phyloP scores from a whole-genome alignment of 768 basidiomycete genomes.

The Pleurotus sapidus region DNA sequence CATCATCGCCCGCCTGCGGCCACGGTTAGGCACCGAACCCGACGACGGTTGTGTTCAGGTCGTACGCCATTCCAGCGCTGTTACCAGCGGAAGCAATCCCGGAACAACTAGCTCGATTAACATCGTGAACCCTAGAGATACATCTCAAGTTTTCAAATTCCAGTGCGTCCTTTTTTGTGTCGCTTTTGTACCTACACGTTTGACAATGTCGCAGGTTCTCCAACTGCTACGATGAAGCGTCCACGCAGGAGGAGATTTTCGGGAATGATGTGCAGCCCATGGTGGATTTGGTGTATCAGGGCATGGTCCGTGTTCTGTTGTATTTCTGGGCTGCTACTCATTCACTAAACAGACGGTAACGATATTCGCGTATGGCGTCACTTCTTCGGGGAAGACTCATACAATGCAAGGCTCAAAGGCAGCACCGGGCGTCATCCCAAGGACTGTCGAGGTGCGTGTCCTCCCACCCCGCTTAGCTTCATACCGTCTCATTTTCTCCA shows the following conservation, averaged over 20 bases:
- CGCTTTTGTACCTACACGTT: background rate
- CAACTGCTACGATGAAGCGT: conserved; percentile 69
- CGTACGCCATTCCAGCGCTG: conserved; percentile 27
- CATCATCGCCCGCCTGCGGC: conserved; percentile 71
- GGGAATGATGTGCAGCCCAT: conserved; percentile 72
- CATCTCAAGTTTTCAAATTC: conserved; percentile 72
- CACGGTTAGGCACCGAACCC: conserved; percentile 57
- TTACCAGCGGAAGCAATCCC: too few relatives aligned
- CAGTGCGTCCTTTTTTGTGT: conserved; percentile 43
- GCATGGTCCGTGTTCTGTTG: conserved; percentile 45
- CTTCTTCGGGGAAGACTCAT: conserved; percentile 88
- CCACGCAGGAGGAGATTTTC: conserved; percentile 78
- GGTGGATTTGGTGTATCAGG: conserved; percentile 73
- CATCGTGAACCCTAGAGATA: conserved; percentile 70
- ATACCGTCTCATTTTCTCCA: too few relatives aligned
- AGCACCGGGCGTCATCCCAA: conserved; percentile 84
- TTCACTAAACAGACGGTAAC: conserved; percentile 62
- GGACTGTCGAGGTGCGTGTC: conserved; percentile 62
- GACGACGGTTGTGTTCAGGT: conserved; percentile 62
- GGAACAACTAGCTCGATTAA: conserved; percentile 41
- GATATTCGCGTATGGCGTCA: conserved; percentile 89
- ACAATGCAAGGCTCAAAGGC: conserved; percentile 83
- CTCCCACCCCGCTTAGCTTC: background rate
- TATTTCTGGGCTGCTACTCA: conserved; percentile 1
- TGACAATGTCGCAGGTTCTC: conserved; percentile 41